phyloP scores from a whole-genome alignment of 371 early-diverging fungal species.

The Mortierella sp. region DNA sequence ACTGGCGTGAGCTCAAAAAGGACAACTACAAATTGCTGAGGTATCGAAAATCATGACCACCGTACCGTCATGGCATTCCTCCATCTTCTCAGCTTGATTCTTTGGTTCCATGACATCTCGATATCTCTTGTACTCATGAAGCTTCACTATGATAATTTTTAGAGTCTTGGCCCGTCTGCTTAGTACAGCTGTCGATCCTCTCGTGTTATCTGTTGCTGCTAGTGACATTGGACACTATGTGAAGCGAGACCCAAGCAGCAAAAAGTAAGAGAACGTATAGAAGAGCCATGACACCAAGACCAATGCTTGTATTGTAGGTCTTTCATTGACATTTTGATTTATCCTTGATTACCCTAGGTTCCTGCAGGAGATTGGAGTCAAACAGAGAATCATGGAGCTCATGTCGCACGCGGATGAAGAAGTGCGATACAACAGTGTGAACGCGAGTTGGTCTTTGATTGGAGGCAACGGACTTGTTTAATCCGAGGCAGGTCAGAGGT shows the following conservation, averaged over 20 bases:
- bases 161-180: conserved; percentile 70
- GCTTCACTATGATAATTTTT: not conserved
- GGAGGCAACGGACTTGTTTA: conserved; percentile 18
- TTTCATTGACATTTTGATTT: not conserved
- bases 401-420: conserved; percentile 68
- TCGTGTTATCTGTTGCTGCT: conserved; percentile 86
- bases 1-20: conserved; percentile 82
- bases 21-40: conserved; percentile 77
- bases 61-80: not conserved
- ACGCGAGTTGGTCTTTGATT: conserved; percentile 53
- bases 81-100: not conserved
- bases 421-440: conserved; percentile 54
- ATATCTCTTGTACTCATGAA: no score
- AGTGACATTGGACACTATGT: conserved; percentile 95
- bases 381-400: conserved; percentile 93
- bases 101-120: no score
- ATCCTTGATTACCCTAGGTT: conserved; percentile 58
- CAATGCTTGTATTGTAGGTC: no score
- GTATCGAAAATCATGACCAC: conserved; percentile 45
- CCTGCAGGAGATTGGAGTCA: conserved; percentile 90
- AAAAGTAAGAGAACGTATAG: conserved; percentile 63
- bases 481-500: no score
- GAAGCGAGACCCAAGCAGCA: conserved; percentile 85
- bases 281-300: no score
- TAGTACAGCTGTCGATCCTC: conserved; percentile 69